Conservation (phyloP, 352 stramenopile genomes). For the Peronospora farinosa region DNA sequence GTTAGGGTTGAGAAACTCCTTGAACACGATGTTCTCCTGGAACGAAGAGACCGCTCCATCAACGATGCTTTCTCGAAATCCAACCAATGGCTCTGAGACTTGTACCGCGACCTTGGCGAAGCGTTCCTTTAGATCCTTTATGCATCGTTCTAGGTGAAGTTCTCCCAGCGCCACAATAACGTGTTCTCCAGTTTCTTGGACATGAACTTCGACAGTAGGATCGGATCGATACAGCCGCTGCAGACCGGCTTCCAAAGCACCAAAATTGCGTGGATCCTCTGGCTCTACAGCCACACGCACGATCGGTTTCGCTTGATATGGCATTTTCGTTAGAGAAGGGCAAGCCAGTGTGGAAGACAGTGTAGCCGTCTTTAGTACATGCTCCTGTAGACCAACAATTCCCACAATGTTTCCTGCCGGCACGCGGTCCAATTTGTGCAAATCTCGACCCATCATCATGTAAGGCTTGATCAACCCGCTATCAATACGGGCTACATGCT, state of each 20-base stretch:
- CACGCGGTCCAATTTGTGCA: conserved; percentile 69
- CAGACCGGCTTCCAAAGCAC: conserved; percentile 76
- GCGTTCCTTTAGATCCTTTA: conserved; percentile 86
- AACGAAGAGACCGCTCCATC: conserved; percentile 49
- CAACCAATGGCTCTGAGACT: conserved; percentile 83
- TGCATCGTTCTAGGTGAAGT: conserved; percentile 87
- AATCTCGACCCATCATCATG: conserved; percentile 90
- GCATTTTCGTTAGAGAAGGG: conserved; percentile 83
- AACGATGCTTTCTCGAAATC: conserved; percentile 84
- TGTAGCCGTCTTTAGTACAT: conserved; percentile 88
- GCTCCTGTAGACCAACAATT: conserved; percentile 80
- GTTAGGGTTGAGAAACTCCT: conserved; percentile 43
- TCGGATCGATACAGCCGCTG: conserved; percentile 90
- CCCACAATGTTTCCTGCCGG: conserved; percentile 88
- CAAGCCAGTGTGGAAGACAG: conserved; percentile 73
- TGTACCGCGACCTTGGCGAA: conserved; percentile 82
- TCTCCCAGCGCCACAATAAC: conserved; percentile 88
- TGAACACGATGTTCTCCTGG: conserved; percentile 68
- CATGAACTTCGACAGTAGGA: conserved; percentile 88
- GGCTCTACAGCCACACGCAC: conserved; percentile 89
- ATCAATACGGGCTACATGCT: conserved; percentile 55
- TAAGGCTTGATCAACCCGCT: conserved; percentile 62
- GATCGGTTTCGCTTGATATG: conserved; percentile 89
- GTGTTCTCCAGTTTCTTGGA: conserved; percentile 86
- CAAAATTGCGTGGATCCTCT: conserved; percentile 81